Base-by-base conservation (phyloP, 75 land plant species). In the Pinus tabuliformis region DNA sequence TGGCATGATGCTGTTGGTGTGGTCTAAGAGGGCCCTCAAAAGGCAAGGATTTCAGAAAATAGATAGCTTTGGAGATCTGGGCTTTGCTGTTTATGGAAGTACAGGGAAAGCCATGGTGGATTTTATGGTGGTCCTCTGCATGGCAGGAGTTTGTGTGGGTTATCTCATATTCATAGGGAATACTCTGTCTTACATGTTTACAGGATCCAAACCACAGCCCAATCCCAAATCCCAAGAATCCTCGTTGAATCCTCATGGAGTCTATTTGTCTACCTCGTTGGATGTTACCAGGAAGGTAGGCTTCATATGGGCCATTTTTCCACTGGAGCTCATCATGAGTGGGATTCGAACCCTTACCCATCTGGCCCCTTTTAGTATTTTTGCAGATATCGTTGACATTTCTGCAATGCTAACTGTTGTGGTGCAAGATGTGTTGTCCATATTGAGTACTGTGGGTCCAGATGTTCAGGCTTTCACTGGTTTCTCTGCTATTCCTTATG, bases 161-260 rank as follows among this genome's bases (percentile, higher is more conserved):
- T 85, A 85, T 37, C 77, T 85, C 21, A 83, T 85, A 56, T 85
- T 85, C 81, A 83, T 85, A 3, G 87, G 86, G 3, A 78, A 83
- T 21, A 85, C 84, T 49, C 39, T 85, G 66, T 65, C 76, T 28
- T 83, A 77, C 37, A 77, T 85, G 6, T 82, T 85, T 49, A 20
- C 82, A 20, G 37, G 81, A 33, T 24, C 56, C 20, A 52, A 81
- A 70, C 13, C 56, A 2, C 37, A 16, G 3, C 66, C 83, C 36
- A 33, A 36, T 6, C 12, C 54, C 54, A 49, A 49, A 1, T 49
- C 54, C 54, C 54, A 49, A 9, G 54, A 49, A 49, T 49, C 54
- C 54, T 9, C 54, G 8, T 49, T 49, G 13, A 49, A 49, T 49
- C 68, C 36, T 1, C 26, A 22, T 63, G 65, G 70, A 36, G 17